Evolutionary conservation across 345 rosid genomes (phyloP).

Genomic region (Euphorbia pulcherrima): DNA sequence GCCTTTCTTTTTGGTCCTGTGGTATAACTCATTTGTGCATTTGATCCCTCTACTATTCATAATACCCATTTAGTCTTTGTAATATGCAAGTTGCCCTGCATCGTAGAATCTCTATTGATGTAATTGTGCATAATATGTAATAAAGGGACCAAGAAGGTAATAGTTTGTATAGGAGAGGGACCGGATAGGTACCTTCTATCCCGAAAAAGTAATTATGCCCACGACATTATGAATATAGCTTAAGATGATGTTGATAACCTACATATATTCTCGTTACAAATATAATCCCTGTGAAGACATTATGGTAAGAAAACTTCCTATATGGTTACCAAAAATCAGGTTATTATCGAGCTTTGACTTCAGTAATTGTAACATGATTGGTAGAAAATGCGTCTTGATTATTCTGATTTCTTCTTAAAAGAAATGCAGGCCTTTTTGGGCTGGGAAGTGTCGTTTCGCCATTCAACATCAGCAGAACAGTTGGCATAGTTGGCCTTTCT

Average conservation of each 20-base stretch:
- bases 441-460: background rate
- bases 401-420: background rate
- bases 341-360: background rate
- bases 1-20: too few relatives aligned
- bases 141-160: too few relatives aligned
- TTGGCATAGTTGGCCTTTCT: conserved; percentile 2
- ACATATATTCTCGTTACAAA: background rate
- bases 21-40: too few relatives aligned
- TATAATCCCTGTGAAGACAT: background rate
- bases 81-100: too few relatives aligned
- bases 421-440: background rate
- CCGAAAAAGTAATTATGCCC: too few relatives aligned
- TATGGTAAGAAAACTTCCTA: background rate
- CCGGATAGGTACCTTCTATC: too few relatives aligned
- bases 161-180: too few relatives aligned
- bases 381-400: background rate
- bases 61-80: too few relatives aligned
- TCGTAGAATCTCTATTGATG: too few relatives aligned
- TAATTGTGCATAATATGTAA: too few relatives aligned
- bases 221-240: background rate
- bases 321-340: background rate
- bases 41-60: too few relatives aligned
- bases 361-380: background rate
- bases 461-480: background rate
- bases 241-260: background rate